Percentiles rank a stretch among this genome's conserved stretches.
phyloP scores from a whole-genome alignment of 805 yeast genomes.

The Metschnikowia rubicola region DNA sequence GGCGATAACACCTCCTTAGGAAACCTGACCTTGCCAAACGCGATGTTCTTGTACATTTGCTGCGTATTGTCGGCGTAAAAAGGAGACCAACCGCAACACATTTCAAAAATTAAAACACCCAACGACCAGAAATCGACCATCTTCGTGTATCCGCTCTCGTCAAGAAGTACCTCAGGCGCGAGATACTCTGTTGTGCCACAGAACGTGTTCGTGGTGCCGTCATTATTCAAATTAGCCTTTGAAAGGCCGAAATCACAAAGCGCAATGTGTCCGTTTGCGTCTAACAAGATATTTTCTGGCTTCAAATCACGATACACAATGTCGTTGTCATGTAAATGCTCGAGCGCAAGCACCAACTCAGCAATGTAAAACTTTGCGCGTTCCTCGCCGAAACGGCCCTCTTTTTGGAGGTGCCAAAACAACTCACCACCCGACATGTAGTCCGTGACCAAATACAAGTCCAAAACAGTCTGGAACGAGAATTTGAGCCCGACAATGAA shows the following conservation, averaged over 20 bases:
- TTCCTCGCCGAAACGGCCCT: slow-evolving; percentile 89
- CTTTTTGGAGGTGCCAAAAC: slow-evolving; percentile 95
- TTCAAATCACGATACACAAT: slow-evolving; percentile 95
- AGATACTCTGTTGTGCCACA: slow-evolving; percentile 98
- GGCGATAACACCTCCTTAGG: slow-evolving; percentile 92
- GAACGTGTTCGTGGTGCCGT: slow-evolving; percentile 91
- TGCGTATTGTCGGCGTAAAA: slow-evolving; percentile 97
- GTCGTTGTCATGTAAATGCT: slow-evolving; percentile 91
- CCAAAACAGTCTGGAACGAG: slow-evolving; percentile 92
- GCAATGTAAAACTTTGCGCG: slow-evolving; percentile 97
- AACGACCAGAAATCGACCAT: slow-evolving; percentile 99
- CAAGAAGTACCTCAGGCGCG: slow-evolving; percentile 94
- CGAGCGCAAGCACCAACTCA: slow-evolving; percentile 87
- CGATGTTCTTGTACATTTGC: slow-evolving; percentile 98
- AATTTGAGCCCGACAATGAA: slow-evolving; percentile 94
- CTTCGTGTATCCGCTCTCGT: slow-evolving; percentile 94
- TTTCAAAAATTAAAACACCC: slow-evolving; percentile 94
- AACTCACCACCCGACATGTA: slow-evolving; percentile 98
- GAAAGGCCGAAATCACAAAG: slow-evolving; percentile 96
- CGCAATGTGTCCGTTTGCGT: slow-evolving; percentile 96
- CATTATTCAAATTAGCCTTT: slow-evolving; percentile 82
- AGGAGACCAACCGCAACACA: slow-evolving; percentile 99
- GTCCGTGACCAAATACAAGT: slow-evolving; percentile 90
- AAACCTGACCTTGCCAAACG: slow-evolving; percentile 95
- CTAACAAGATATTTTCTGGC: slow-evolving; percentile 92